Evolutionary conservation across 257 asterid genomes (phyloP), one percentile per base, ranked within the genome.

Genomic region (Solanum tarijense): DNA sequence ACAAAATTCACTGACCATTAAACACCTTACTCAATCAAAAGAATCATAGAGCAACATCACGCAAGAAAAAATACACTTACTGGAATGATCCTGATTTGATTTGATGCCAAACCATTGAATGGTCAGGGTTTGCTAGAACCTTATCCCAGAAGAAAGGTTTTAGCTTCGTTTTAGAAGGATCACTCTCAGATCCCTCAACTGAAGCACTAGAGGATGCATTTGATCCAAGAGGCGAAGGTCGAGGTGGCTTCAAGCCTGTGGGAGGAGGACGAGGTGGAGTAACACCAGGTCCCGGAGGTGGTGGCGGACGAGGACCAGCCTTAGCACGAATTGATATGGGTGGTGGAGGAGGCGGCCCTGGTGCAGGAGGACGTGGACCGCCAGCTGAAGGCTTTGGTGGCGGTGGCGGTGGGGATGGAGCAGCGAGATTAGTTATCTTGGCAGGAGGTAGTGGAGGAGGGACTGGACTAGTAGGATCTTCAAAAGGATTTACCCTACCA

Each of bases 131-230:
- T 68, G 98, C 96, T 90, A 94, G 87, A 79, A 96, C 98, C 89
- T 96, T 96, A 91, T 95, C 98, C 99, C 99, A 96, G 91, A 96
- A 96, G 94, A 96, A 96, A 48, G 99, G 99, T 93, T 96, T 96
- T 92, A 96, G 90, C 91, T 96, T 96, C 36, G 98, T 60, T 92
- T 94, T 95, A 88, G 92, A 88, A 85, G 89, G 88, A 84, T 91
- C 96, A 46, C 90, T 92, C 83, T 90, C 94, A 72, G 87, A 89
- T 35, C 87, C 95, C 84, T 91, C 95, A 69, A 48, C 65, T 3
- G 93, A 74, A 65, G 84, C 81, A 75, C 93, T 89, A 71, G 90
- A 46, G 60, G 95, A 91, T 39, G 93, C 89, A 82, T 83, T 89
- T 87, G 92, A 92, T 29, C 93, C 98, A 43, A 90, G 89, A 65